phyloP scores from a whole-genome alignment of 495 filamentous ascomycete species.

The Neurospora sp. region DNA sequence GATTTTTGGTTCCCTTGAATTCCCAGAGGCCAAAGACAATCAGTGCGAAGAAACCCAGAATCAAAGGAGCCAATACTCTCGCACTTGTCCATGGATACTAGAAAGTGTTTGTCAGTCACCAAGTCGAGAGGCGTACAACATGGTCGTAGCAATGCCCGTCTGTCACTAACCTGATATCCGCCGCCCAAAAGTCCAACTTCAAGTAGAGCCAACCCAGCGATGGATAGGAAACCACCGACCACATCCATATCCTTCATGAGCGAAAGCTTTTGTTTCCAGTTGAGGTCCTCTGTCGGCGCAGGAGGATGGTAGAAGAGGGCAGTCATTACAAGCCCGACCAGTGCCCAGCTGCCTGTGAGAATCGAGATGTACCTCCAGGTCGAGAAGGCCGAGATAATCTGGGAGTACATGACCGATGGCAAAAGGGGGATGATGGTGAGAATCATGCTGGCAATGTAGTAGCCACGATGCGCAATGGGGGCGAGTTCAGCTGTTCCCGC shows the following conservation, averaged over 20 bases:
- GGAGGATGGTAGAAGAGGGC: conserved; percentile 59
- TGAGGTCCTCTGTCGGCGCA: conserved; percentile 44
- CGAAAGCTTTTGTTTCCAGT: conserved; percentile 35
- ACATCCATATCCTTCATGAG: conserved; percentile 53
- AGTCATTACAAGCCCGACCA: conserved; percentile 51
- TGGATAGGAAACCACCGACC: conserved; percentile 57
- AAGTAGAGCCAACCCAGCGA: conserved; percentile 52
- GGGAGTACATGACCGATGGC: conserved; percentile 59
- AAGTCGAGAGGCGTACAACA: neutral
- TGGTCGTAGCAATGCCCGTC: neutral
- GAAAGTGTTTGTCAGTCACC: neutral
- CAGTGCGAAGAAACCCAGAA: conserved; percentile 48
- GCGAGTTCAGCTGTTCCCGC: conserved; percentile 57
- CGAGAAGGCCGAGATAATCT: conserved; percentile 51
- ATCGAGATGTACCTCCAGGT: conserved; percentile 58
- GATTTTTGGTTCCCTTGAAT: conserved; percentile 48
- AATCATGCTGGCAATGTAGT: conserved; percentile 56
- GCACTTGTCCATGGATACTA: conserved; percentile 29
- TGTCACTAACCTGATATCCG: conserved; percentile 42
- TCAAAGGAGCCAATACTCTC: conserved; percentile 42
- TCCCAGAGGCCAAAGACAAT: conserved; percentile 54
- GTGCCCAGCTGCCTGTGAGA: conserved; percentile 50
- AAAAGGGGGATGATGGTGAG: conserved; percentile 61
- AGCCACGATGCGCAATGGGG: conserved; percentile 55
- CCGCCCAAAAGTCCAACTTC: conserved; percentile 61